phyloP scores from a whole-genome alignment of 176 grass and related monocot genomes.

The Cocos nucifera region DNA sequence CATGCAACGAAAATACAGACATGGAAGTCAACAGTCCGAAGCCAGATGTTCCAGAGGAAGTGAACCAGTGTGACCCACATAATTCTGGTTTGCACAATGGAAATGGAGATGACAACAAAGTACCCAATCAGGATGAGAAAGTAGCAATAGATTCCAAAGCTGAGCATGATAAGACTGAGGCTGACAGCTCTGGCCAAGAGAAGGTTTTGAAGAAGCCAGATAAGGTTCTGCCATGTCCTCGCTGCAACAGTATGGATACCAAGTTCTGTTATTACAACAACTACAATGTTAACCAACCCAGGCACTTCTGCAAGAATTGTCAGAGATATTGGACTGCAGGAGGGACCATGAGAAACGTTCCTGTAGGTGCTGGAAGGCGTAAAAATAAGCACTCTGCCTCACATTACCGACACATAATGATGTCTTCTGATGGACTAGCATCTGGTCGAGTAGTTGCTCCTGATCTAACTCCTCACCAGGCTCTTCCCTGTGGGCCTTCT shows the following conservation, averaged over 20 bases:
- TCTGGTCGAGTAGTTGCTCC: slow-evolving; percentile 21
- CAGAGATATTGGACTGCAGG: slow-evolving; percentile 85
- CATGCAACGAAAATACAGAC: slow-evolving; percentile 14
- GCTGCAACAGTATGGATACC: slow-evolving; percentile 83
- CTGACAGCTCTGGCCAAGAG: slow-evolving; percentile 27
- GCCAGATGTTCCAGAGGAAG: slow-evolving; percentile 15
- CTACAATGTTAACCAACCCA: slow-evolving; percentile 80
- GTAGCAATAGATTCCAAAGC: slow-evolving; percentile 16
- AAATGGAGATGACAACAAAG: slow-evolving; percentile 24
- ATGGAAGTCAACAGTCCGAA: slow-evolving; percentile 17
- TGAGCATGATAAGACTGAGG: slow-evolving; percentile 22
- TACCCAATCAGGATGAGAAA: slow-evolving; percentile 17
- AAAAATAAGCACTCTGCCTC: slow-evolving; percentile 45
- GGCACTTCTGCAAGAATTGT: slow-evolving; percentile 79
- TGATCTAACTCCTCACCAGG: slow-evolving; percentile 25
- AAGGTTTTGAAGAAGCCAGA: slow-evolving; percentile 63
- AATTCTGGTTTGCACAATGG: slow-evolving; percentile 14
- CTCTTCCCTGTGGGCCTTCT: slow-evolving; percentile 15
- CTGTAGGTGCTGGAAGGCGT: slow-evolving; percentile 68
- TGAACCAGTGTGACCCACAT: slow-evolving; percentile 7
- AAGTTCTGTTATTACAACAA: slow-evolving; percentile 99
- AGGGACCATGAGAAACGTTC: slow-evolving; percentile 77
- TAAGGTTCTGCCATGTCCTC: slow-evolving; percentile 63
- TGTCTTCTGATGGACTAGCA: slow-evolving; percentile 16
- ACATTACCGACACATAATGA: slow-evolving; percentile 34